These are phyloP conservation scores for Botryotinia globosa DNA, from an alignment of 2,329 filamentous ascomycete species.

Conservation along the genomic window DNA sequence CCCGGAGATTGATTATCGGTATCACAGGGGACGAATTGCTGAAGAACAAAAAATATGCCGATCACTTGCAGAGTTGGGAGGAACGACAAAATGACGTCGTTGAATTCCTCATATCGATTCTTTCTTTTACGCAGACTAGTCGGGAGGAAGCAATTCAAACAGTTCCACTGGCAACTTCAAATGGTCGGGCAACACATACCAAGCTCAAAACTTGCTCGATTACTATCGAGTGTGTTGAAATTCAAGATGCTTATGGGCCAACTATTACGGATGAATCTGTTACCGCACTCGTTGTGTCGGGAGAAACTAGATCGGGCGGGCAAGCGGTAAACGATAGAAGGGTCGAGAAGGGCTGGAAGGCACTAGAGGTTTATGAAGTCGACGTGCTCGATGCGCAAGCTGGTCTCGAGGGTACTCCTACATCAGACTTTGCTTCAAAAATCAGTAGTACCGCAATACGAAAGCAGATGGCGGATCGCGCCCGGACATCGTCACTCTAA, in stretches of 20 bases:
- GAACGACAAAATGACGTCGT: constrained; percentile 66
- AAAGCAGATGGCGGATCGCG: constrained; percentile 43
- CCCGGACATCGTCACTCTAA: constrained; percentile 28
- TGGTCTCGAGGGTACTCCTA: constrained; percentile 44
- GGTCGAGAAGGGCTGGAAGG: constrained; percentile 69
- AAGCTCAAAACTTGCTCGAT: constrained; percentile 59
- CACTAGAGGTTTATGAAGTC: constrained; percentile 80
- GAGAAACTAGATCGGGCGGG: constrained; percentile 82
- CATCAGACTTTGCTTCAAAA: constrained; percentile 69
- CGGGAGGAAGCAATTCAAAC: constrained; percentile 40
- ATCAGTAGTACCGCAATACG: constrained; percentile 89
- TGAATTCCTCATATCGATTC: constrained; percentile 68
- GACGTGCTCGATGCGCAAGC: constrained; percentile 75
- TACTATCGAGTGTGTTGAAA: constrained; percentile 74
- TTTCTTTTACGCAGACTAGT: constrained; percentile 43
- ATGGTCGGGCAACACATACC: constrained; percentile 54
- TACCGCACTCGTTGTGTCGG: constrained; percentile 79
- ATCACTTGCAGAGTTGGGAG: constrained; percentile 78
- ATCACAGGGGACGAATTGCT: constrained; percentile 86
- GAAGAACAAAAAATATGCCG: constrained; percentile 82
- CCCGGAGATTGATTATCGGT: constrained; percentile 70
- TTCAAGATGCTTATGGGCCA: constrained; percentile 85
- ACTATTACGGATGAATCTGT: constrained; percentile 80
- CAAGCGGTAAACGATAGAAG: constrained; percentile 83
- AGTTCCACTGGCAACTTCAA: constrained; percentile 33